Evolutionary conservation across 2,329 filamentous ascomycete species (phyloP), one percentile per base, ranked within the genome.

Genomic region (Xylaria sp.): DNA sequence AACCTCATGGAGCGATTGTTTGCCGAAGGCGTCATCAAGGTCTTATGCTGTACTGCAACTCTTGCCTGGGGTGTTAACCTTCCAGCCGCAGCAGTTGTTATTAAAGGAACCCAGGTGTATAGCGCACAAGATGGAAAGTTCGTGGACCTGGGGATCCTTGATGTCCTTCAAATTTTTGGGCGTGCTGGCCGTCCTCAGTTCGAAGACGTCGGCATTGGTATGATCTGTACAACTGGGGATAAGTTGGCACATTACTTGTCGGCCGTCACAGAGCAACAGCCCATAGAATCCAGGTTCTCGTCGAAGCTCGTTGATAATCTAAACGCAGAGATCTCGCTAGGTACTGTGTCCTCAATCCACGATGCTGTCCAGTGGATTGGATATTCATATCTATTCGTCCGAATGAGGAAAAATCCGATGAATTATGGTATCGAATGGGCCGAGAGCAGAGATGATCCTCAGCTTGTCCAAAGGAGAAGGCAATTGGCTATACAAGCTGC

Each of bases 61-160:
- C 86, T 99, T 29, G 96, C 96, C 0, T 99, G 96, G 96, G 96
- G 96, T 90, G 95, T 99, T 78, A 99, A 99, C 80, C 88, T 99
- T 80, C 96, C 96, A 0, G 96, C 96, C 40, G 96, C 96, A 0
- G 97, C 96, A 0, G 96, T 99, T 60, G 88, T 99, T 62, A 99
- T 99, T 86, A 99, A 99, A 79, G 96, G 96, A 18, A 99, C 96
- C 0, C 95, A 98, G 77, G 88, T 99, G 0, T 99, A 99, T 82
- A 98, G 94, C 78, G 91, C 96, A 0, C 93, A 98, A 78, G 95
- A 97, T 61, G 96, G 96, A 80, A 97, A 97, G 80, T 98, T 98
- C 74, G 92, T 98, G 23, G 96, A 99, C 77, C 86, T 99, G 5
- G 95, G 96, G 2, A 99, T 99, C 72, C 86, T 99, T 1, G 96